Evolutionary conservation across 2,329 filamentous ascomycete species (phyloP), one percentile per base, ranked within the genome.

Genomic region (Ceratocystis alfenasii): DNA sequence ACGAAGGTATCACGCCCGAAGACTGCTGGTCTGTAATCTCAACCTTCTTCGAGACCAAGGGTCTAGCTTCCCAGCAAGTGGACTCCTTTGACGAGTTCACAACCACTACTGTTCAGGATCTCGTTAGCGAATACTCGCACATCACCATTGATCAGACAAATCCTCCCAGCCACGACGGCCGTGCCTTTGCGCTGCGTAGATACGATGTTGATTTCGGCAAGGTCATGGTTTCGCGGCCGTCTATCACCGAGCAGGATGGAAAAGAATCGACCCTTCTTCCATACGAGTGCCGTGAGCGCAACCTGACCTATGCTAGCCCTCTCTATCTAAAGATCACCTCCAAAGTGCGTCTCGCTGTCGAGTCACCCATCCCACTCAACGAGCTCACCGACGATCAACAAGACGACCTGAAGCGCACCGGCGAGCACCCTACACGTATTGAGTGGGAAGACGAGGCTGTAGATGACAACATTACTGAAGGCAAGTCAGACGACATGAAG

Each of bases 61-160:
- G 94, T 72, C 83, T 99, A 41, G 94, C 96, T 25, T 96, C 94
- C 17, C 93, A 99, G 77, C 94, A 99, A 79, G 87, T 97, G 69
- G 93, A 97, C 75, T 99, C 95, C 0, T 99, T 96, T 77, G 91
- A 99, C 77, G 92, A 97, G 74, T 99, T 99, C 73, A 92, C 94
- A 66, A 87, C 88, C 68, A 91, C 89, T 25, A 96, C 92, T 0
- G 93, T 99, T 77, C 92, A 97, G 73, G 90, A 96, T 72, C 85
- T 99, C 68, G 88, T 99, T 68, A 87, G 91, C 72, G 94, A 97
- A 75, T 93, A 96, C 74, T 90, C 89, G 50, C 85, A 87, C 70
- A 87, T 97, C 68, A 91, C 89, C n/a, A 84, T 99, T 70, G 94
- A 99, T 73, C 90, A 96, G 75, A 93, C 91, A 68, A 87, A 92